phyloP scores from a whole-genome alignment of 129 eudicot species.

The Smallanthus sonchifolius region DNA sequence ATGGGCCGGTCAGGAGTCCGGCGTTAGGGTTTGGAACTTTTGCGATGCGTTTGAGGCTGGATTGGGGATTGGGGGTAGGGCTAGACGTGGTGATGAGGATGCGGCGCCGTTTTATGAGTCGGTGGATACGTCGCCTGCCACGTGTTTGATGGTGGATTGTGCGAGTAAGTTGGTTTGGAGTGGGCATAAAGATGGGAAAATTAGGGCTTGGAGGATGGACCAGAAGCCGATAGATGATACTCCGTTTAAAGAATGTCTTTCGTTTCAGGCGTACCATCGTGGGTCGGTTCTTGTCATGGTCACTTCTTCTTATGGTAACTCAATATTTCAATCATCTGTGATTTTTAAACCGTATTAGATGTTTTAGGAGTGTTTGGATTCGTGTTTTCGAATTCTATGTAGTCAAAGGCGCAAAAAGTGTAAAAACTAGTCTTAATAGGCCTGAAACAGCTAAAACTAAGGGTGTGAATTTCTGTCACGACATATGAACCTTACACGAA shows the following conservation, averaged over 20 bases:
- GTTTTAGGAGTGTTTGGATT: neutral
- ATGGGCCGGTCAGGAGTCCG: slow-evolving; percentile 95
- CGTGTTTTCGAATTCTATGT: neutral
- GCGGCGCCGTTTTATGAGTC: slow-evolving; percentile 88
- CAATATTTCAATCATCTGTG: neutral
- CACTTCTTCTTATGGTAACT: slow-evolving; percentile 73
- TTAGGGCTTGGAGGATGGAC: slow-evolving; percentile 91
- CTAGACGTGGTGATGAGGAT: slow-evolving; percentile 83
- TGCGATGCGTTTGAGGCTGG: slow-evolving; percentile 73
- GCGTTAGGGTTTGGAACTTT: slow-evolving; percentile 88
- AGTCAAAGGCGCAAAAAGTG: neutral
- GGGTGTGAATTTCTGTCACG: too few species aligned
- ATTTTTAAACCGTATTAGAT: neutral
- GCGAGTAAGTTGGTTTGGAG: slow-evolving; percentile 87
- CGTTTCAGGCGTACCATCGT: slow-evolving; percentile 91
- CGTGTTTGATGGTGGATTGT: slow-evolving; percentile 65
- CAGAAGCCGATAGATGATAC: slow-evolving; percentile 43
- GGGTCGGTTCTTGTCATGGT: slow-evolving; percentile 66
- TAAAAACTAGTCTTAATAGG: too few species aligned
- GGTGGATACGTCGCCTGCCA: slow-evolving; percentile 62
- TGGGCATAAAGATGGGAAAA: slow-evolving; percentile 94
- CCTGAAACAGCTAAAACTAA: too few species aligned
- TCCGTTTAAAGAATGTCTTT: slow-evolving; percentile 69
- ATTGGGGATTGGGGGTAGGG: slow-evolving; percentile 61
- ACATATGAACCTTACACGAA: too few species aligned